Evolutionary conservation across 2,329 filamentous ascomycete genomes (phyloP), one percentile per base, ranked within the genome.

Genomic region (Epichloe baconii): DNA sequence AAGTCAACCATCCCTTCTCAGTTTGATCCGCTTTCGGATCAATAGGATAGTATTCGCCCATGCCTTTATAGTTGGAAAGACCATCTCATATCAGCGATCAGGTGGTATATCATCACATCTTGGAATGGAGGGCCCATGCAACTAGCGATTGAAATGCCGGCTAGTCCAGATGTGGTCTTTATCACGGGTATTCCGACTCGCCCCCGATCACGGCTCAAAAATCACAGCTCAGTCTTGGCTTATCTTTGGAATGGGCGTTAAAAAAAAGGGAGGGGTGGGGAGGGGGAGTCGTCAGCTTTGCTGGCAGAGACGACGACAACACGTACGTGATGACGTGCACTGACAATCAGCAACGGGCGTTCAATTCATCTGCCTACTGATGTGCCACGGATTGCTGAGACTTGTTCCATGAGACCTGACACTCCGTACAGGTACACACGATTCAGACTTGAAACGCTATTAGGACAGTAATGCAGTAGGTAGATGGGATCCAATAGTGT

Each of bases 301-400:
- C 47, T 44, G 38, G 17, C 36, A 12, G 51, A 48, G 48, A 44
- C 37, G 12, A 34, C 35, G 42, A 31, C 26, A 31, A 4, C 4
- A 40, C 37, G 41, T 44, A 47, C 36, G 50, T 23, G 46, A 52
- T 45, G 46, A 45, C 50, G 46, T 40, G 31, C 34, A 19, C 41
- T 12, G 34, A 31, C 26, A 38, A 36, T 34, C n/a, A 11, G 35
- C 40, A 31, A 8, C 8, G 31, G 26, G 38, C 31, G 4, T 38
- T 26, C 15, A 2, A 19, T 48, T 17, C 10, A 19, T n/a, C 47
- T 49, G 10, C 23, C 40, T 26, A 31, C 47, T 34, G 23, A 31
- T 36, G 46, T 34, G 36, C 37, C 37, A 41, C 14, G 47, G 6
- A 15, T 11, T 26, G 6, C 21, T 36, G 15, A 14, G 26, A n/a